Conservation (phyloP, 179 eudicot genomes). For the Spinacia oleracea region DNA sequence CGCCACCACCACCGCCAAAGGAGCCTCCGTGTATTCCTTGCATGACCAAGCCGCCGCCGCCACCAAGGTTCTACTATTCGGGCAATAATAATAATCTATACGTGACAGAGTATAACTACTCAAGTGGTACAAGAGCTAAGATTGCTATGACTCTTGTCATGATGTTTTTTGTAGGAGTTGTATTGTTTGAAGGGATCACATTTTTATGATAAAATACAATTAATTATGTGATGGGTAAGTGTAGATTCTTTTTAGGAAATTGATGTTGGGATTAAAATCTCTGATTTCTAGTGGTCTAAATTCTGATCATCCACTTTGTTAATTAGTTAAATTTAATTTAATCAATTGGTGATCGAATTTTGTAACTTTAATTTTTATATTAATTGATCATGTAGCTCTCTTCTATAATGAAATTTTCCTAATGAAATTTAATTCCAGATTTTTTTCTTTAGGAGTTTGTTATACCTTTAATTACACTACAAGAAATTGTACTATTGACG, state of each 20-base stretch:
- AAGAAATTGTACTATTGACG: no score
- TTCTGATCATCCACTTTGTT: not conserved
- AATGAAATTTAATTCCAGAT: not conserved
- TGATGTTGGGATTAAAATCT: slow-evolving; percentile 10
- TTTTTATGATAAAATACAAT: slow-evolving; percentile 27
- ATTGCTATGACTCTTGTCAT: not conserved
- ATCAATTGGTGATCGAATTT: slow-evolving; percentile 18
- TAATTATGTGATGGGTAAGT: not conserved
- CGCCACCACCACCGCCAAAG: slow-evolving; percentile 22
- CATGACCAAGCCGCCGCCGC: slow-evolving; percentile 19
- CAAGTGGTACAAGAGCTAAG: not conserved
- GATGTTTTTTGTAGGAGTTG: slow-evolving; percentile 8
- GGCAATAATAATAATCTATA: slow-evolving; percentile 6
- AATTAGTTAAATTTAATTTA: not conserved
- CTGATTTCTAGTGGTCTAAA: slow-evolving; percentile 1
- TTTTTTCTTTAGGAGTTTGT: not conserved
- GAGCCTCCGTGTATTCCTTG: slow-evolving; percentile 21
- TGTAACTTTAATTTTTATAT: slow-evolving; percentile 10
- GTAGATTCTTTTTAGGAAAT: slow-evolving; percentile 19
- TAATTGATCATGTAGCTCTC: not conserved
- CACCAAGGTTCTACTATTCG: slow-evolving; percentile 22
- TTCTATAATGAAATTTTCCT: not conserved
- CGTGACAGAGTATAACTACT: slow-evolving; percentile 23
- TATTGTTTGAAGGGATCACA: slow-evolving; percentile 13
- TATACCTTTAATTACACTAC: no score